A percentile compares a stretch with the other conserved stretches of the same genome.
Conservation (phyloP, 371 early-diverging fungal species). For the Racocetra persica region DNA sequence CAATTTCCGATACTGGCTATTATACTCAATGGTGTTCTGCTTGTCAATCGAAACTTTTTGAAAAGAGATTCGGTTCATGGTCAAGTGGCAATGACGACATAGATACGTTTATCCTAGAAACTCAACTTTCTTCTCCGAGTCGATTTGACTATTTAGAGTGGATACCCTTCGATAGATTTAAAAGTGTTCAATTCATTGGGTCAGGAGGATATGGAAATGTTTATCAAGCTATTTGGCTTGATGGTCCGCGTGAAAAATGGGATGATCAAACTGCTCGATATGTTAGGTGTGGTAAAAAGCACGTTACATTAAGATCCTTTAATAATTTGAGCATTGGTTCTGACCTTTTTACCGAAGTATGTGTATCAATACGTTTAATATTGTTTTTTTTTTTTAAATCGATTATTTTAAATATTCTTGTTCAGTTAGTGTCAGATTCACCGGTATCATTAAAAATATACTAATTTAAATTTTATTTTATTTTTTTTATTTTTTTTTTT, state of each 20-base stretch:
- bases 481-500: not conserved
- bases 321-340: not conserved
- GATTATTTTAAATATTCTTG: not conserved
- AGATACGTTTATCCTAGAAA: constrained; percentile 19
- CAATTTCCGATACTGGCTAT: not conserved
- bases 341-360: constrained; percentile 12
- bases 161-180: constrained; percentile 24
- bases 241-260: constrained; percentile 6
- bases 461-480: too few species aligned
- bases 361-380: not conserved
- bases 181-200: not conserved
- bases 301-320: constrained; percentile 9
- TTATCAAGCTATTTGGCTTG: constrained; percentile 20
- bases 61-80: constrained; percentile 12
- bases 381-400: too few species aligned
- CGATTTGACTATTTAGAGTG: constrained; percentile 26
- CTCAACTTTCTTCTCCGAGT: not conserved
- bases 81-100: constrained; percentile 30
- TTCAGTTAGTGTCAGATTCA: too few species aligned
- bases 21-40: constrained; percentile 20
- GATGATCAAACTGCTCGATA: not conserved
- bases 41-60: constrained; percentile 13
- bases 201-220: not conserved
- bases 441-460: too few species aligned
- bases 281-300: not conserved